phyloP scores from a whole-genome alignment of 1,284 basidiomycete species.

The Cystobasidium pallidum region DNA sequence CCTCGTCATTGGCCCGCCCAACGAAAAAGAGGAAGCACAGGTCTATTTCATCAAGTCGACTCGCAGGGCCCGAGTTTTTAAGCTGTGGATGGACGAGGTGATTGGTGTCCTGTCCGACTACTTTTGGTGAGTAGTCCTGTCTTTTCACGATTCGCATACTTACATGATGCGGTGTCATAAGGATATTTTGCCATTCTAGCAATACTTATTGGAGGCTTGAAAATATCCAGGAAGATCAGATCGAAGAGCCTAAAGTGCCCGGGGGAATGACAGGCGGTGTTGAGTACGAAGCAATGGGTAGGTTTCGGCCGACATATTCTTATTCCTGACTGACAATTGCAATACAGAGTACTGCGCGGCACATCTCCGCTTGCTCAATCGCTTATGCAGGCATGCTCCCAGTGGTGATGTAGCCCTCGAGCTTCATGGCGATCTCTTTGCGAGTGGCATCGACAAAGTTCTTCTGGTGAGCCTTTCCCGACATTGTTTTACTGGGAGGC shows the following conservation, averaged over 20 bases:
- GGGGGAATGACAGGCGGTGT: conserved; percentile 98
- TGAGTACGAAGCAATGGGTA: conserved; percentile 94
- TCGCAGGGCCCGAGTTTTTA: conserved; percentile 82
- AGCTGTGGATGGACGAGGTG: conserved; percentile 85
- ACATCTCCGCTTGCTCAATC: conserved; percentile 60
- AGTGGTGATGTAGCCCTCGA: conserved; percentile 70
- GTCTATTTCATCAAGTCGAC: conserved; percentile 80
- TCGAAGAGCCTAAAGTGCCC: conserved; percentile 89
- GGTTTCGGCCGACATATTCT: conserved; percentile 63
- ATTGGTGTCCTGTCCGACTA: conserved; percentile 90
- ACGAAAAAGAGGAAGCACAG: conserved; percentile 54
- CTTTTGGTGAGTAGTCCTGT: conserved; percentile 66
- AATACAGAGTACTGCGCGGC: conserved; percentile 30
- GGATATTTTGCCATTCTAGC: conserved; percentile 93
- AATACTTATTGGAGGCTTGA: conserved; percentile 85
- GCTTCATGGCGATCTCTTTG: conserved; percentile 79
- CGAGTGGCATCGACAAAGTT: conserved; percentile 43
- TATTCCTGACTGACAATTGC: no score
- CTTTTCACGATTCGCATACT: background rate
- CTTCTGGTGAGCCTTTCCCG: conserved; percentile 32
- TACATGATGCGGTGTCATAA: conserved; percentile 15
- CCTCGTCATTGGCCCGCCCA: conserved; percentile 55
- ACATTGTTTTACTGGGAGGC: conserved; percentile 35
- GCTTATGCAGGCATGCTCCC: conserved; percentile 69
- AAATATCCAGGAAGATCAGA: conserved; percentile 77